A percentile compares a stretch with the other conserved stretches of the same genome.
Conservation (phyloP, 306 rosid genomes). For the Dryas alaskensis region DNA sequence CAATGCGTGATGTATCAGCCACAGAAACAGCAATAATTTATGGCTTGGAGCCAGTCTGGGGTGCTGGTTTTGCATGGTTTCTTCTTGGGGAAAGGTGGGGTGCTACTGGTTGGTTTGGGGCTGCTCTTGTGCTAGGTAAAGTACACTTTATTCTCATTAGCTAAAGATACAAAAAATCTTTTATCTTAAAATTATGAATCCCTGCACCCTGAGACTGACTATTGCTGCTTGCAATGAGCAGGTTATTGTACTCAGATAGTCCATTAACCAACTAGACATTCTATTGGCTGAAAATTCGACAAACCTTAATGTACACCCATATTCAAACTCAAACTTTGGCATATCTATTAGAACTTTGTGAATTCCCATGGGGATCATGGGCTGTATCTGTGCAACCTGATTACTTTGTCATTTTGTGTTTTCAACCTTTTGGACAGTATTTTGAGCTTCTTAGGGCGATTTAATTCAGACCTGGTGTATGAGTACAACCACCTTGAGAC, state of each 20-base stretch:
- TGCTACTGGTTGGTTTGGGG: slow-evolving; percentile 68
- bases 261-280: neutral
- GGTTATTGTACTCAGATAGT: neutral
- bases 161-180: neutral
- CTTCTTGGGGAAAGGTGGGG: slow-evolving; percentile 88
- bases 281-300: neutral
- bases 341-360: neutral
- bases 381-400: too few relatives aligned
- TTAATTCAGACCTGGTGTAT: too few relatives aligned
- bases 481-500: too few relatives aligned
- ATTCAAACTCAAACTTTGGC: neutral
- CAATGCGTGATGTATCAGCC: slow-evolving; percentile 77
- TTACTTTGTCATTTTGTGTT: too few relatives aligned
- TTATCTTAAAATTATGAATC: neutral
- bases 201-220: neutral
- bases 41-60: slow-evolving; percentile 82
- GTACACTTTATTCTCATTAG: slow-evolving; percentile 2
- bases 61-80: slow-evolving; percentile 77
- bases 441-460: too few relatives aligned
- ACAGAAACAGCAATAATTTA: slow-evolving; percentile 73
- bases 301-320: neutral
- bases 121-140: slow-evolving; percentile 65
- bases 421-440: too few relatives aligned
- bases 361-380: too few relatives aligned
- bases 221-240: neutral